phyloP scores from a whole-genome alignment of 495 filamentous ascomycete genomes.

The Penicillium waksmanii region DNA sequence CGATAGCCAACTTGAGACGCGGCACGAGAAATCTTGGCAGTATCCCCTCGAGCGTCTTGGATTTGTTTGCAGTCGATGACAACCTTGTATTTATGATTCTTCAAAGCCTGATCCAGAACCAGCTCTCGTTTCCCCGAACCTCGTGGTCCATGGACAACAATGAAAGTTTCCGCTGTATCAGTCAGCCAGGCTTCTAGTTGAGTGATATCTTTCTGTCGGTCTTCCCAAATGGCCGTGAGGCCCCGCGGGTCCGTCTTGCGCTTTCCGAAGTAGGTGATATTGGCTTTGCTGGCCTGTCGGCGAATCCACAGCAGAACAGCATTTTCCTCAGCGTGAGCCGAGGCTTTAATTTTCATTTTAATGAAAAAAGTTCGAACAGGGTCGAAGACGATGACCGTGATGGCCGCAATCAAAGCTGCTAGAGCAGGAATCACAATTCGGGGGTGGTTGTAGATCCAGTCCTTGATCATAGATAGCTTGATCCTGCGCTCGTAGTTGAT shows the following conservation, averaged over 20 bases:
- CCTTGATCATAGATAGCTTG: constrained; percentile 75
- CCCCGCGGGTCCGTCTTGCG: constrained; percentile 64
- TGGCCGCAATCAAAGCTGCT: constrained; percentile 76
- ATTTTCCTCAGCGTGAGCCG: constrained; percentile 73
- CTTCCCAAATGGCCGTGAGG: constrained; percentile 83
- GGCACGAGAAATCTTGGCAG: constrained; percentile 79
- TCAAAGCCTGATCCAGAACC: constrained; percentile 80
- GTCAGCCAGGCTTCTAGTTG: constrained; percentile 83
- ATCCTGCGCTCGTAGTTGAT: constrained; percentile 80
- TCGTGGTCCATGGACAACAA: constrained; percentile 88
- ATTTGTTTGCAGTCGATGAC: constrained; percentile 96
- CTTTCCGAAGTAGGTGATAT: constrained; percentile 64
- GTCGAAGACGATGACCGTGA: constrained; percentile 91
- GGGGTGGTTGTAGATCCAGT: constrained; percentile 90
- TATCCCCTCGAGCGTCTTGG: constrained; percentile 88
- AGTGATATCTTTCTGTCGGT: constrained; percentile 78
- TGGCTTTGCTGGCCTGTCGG: constrained; percentile 67
- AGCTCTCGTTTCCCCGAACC: constrained; percentile 91
- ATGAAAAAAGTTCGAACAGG: constrained; percentile 92
- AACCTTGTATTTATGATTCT: constrained; percentile 74
- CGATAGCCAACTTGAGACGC: constrained; percentile 88
- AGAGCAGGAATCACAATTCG: constrained; percentile 82
- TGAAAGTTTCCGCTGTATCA: constrained; percentile 88
- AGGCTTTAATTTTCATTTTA: constrained; percentile 79
- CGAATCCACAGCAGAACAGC: constrained; percentile 77